Evolutionary conservation across 2,329 filamentous ascomycete genomes (phyloP), one percentile per base, ranked within the genome.

Genomic region (Trichophaea hybrida): DNA sequence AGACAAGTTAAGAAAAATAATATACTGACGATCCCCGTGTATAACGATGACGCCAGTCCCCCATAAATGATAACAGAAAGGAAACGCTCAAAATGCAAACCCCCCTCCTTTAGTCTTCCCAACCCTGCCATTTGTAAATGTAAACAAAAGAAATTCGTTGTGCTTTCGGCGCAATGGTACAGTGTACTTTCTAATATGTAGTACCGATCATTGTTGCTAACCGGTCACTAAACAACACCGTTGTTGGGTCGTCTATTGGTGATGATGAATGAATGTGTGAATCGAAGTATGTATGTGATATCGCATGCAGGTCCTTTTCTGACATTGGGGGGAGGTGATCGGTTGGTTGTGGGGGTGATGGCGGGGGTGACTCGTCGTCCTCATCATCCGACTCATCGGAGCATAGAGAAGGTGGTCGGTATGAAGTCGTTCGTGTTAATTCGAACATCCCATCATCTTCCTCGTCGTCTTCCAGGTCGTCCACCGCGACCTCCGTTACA

Each of bases 381-480:
- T 69, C 67, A 10, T 68, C 66, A 15, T 67, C 64, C 15, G 65
- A 64, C 10, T 61, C 52, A 38, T 68, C 66, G 15, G 59, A 62
- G 57, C 64, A 65, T 17, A 66, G 65, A 32, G 59, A 59, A 52
- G 67, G 66, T 57, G 65, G 66, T 56, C 63, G 59, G 43, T 66
- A 66, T 40, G 66, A 67, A 35, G 66, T 64, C 55, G 67, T 67
- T 52, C 67, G 60, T 38, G 59, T 59, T 10, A 69, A 59, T 34
- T 66, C 60, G 53, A 66, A 68, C 60, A 69, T 61, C 15, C 67
- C 66, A 57, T 69, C 67, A 10, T 68, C 67, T 32, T 77, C 74
- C 64, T 84, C 65, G 34, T 77, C 74, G 5, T 73, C 75, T 64
- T 84, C 84, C 62, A 79, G 80, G 70, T 88, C 85, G 64, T 88